Evolutionary conservation across 78 protist species (phyloP).

Genomic region (Acrasis kona): DNA sequence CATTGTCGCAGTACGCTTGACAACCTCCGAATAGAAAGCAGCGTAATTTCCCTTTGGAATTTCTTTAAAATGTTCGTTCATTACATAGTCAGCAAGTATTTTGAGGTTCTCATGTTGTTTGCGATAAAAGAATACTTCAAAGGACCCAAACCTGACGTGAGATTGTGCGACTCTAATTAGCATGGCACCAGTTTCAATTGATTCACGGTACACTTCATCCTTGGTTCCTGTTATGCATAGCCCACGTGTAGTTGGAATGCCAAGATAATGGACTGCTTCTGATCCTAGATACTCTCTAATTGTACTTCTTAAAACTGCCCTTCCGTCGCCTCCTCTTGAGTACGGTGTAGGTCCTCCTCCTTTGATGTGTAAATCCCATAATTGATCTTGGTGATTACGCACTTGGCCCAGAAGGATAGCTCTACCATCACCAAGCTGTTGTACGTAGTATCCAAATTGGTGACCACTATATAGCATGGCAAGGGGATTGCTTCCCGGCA

Average conservation of each 20-base stretch:
- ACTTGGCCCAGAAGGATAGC: constrained; percentile 63
- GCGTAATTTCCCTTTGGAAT: not conserved
- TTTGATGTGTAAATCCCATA: constrained; percentile 36
- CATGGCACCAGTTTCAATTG: constrained; percentile 49
- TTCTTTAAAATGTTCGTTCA: not conserved
- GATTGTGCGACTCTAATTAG: constrained; percentile 55
- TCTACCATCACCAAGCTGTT: constrained; percentile 78
- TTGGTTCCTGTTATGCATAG: constrained; percentile 38
- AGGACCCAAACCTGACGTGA: constrained; percentile 68
- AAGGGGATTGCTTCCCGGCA: not conserved
- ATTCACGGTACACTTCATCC: constrained; percentile 35
- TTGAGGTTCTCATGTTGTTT: not conserved
- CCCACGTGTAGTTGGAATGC: constrained; percentile 62
- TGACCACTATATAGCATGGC: constrained; percentile 23
- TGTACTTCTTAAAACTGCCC: constrained; percentile 70
- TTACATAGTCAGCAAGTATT: constrained; percentile 6
- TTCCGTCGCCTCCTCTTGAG: constrained; percentile 73
- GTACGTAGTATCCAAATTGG: constrained; percentile 44
- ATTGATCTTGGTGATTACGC: not conserved
- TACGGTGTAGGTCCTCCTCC: constrained; percentile 80
- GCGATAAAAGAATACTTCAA: constrained; percentile 25
- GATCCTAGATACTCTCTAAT: constrained; percentile 63
- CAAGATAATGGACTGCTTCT: constrained; percentile 58
- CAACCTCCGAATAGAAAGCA: constrained; percentile 1
- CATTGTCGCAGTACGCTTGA: constrained; percentile 36